phyloP scores from a whole-genome alignment of 805 yeast species.

The Metschnikowia koreensis region DNA sequence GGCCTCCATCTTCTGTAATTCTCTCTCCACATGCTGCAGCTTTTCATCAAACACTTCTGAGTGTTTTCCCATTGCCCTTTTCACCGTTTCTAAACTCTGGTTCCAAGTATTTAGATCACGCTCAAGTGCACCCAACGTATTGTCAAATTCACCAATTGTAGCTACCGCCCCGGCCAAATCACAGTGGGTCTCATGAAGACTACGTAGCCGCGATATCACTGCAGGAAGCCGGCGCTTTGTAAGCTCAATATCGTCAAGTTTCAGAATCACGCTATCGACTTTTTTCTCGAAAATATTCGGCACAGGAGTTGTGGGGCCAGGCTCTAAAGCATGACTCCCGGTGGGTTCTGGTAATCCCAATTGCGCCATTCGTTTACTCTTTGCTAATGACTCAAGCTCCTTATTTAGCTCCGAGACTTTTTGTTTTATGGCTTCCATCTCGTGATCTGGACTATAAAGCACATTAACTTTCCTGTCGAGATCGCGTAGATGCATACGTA shows the following conservation, averaged over 20 bases:
- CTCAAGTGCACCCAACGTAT: slow-evolving; percentile 23
- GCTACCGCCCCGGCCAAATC: slow-evolving; percentile 30
- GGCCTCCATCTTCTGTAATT: slow-evolving; percentile 3
- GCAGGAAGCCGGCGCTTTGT: slow-evolving; percentile 24
- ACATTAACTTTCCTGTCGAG: slow-evolving; percentile 33
- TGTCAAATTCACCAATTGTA: slow-evolving; percentile 27
- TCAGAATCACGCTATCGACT: slow-evolving; percentile 26
- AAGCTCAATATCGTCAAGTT: slow-evolving; percentile 26
- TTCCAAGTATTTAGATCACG: slow-evolving; percentile 34
- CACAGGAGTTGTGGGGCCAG: neutral
- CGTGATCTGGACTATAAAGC: slow-evolving; percentile 35
- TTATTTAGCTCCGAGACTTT: slow-evolving; percentile 24
- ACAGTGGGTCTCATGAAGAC: slow-evolving; percentile 33
- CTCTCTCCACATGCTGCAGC: slow-evolving; percentile 8
- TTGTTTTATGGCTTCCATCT: slow-evolving; percentile 23
- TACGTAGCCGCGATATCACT: slow-evolving; percentile 28
- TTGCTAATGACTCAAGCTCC: slow-evolving; percentile 26
- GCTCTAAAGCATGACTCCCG: neutral
- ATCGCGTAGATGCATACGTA: slow-evolving; percentile 30
- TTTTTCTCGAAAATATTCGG: slow-evolving; percentile 16
- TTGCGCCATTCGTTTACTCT: slow-evolving; percentile 20
- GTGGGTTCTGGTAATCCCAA: slow-evolving; percentile 6
- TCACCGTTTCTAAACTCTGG: slow-evolving; percentile 21
- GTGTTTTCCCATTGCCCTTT: slow-evolving; percentile 24
- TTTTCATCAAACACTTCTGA: slow-evolving; percentile 20